Evolutionary conservation across 2,329 filamentous ascomycete genomes (phyloP), one percentile per base, ranked within the genome.

Genomic region (Stagonosporopsis chrysanthemi): DNA sequence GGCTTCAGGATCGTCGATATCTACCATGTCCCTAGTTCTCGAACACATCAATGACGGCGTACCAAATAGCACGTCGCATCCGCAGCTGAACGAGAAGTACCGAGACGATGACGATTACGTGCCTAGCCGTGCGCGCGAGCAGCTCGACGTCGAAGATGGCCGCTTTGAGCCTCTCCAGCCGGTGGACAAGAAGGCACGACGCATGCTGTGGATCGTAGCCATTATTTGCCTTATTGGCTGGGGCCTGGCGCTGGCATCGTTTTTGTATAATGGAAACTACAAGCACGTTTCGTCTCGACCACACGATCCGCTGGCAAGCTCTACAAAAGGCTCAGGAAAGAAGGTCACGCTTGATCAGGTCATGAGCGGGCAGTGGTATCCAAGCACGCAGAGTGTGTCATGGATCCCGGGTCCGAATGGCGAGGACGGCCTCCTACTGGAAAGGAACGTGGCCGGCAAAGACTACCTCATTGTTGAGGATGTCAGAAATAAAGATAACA

Each of bases 391-490:
- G 61, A 83, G 82, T 28, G 90, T 95, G 60, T 85, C 84, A 63
- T 96, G 91, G 91, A 89, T 95, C 46, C 83, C 84, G 28, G 90
- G 90, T 0, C 84, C 90, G 0, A 81, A 87, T 43, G 90, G 88
- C 14, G 88, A 92, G 72, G 95, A 99, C 72, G 95, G 95, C 1
- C 76, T 98, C 57, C 76, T 99, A 63, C 84, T 99, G 19, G 90
- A 97, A 76, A 83, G 85, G 68, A 87, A 83, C 47, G 84, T 82
- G 0, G 69, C 67, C n/a, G 71, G 75, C 1, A 86, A 83, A 5
- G 87, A 91, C 67, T 98, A 89, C 68, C 79, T 99, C 51, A 86
- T 95, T 1, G 91, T 97, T 0, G 90, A 97, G 73, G 92, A 98
- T 75, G 89, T 99, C 50, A 86, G 88, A 55, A 83, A 82, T 46